A percentile compares a stretch with the other conserved stretches of the same genome.
These are phyloP conservation scores for Paspalum vaginatum DNA, from an alignment of 176 grass and related monocot genomes.

Conservation along the genomic window DNA sequence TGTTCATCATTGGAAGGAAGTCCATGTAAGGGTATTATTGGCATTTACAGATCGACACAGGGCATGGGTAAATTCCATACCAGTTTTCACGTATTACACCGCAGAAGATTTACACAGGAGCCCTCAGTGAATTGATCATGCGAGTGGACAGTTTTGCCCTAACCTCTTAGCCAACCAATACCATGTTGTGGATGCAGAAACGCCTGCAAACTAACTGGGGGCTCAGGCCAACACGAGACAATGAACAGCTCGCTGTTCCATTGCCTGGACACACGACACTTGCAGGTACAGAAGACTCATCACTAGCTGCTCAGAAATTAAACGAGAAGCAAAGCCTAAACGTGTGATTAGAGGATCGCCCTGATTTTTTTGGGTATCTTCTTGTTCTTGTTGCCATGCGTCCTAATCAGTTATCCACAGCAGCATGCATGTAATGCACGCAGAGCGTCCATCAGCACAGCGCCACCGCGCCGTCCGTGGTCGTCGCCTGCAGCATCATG, in stretches of 20 bases:
- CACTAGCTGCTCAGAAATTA: neutral
- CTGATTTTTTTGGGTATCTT: constrained; percentile 7
- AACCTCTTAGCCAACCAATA: constrained; percentile 37
- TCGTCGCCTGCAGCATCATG: constrained; percentile 61
- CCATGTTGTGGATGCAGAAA: constrained; percentile 5
- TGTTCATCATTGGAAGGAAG: neutral
- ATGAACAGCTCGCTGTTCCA: neutral
- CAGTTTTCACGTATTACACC: constrained; percentile 33
- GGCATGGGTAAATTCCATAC: constrained; percentile 12
- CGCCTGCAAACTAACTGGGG: constrained; percentile 11
- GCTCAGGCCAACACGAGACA: constrained; percentile 10
- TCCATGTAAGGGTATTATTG: neutral
- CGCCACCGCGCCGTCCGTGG: constrained; percentile 57
- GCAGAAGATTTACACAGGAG: constrained; percentile 14
- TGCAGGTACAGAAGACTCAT: constrained; percentile 21
- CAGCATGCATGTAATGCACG: constrained; percentile 21
- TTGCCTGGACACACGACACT: constrained; percentile 22
- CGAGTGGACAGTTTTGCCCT: constrained; percentile 27
- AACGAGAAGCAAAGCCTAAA: constrained; percentile 16
- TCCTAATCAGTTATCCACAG: constrained; percentile 33
- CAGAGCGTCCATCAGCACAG: constrained; percentile 46
- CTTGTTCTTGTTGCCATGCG: constrained; percentile 21
- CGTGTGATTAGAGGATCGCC: constrained; percentile 17
- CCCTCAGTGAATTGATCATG: constrained; percentile 31
- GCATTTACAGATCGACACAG: constrained; percentile 18